phyloP scores from a whole-genome alignment of 805 yeast genomes.

The Metschnikowia amazonensis region DNA sequence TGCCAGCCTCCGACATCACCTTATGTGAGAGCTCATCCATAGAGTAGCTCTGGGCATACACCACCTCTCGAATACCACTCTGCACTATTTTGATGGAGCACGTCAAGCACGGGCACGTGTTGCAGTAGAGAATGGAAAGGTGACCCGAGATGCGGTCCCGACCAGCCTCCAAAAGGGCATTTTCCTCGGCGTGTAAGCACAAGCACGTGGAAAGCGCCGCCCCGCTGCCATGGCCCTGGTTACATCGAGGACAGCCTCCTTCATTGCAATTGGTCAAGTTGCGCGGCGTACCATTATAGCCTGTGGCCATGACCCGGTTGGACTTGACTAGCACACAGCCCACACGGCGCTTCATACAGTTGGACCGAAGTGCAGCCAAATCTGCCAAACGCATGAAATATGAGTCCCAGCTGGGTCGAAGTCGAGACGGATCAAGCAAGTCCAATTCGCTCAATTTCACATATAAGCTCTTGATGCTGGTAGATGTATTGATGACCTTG shows the following conservation, averaged over 20 bases:
- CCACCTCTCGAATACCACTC: slow-evolving; percentile 85
- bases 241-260: slow-evolving; percentile 94
- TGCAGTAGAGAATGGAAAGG: slow-evolving; percentile 73
- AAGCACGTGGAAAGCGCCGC: slow-evolving; percentile 74
- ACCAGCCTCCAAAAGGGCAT: slow-evolving; percentile 92
- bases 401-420: slow-evolving; percentile 94
- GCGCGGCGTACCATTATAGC: slow-evolving; percentile 96
- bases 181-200: slow-evolving; percentile 96
- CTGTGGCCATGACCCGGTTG: slow-evolving; percentile 86
- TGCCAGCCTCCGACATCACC: slow-evolving; percentile 72
- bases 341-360: slow-evolving; percentile 96
- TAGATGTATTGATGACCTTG: slow-evolving; percentile 38
- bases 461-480: slow-evolving; percentile 32
- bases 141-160: slow-evolving; percentile 69
- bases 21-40: slow-evolving; percentile 80
- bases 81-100: slow-evolving; percentile 95
- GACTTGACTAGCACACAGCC: slow-evolving; percentile 94
- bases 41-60: slow-evolving; percentile 85
- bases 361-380: slow-evolving; percentile 86
- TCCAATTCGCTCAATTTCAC: slow-evolving; percentile 39
- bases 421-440: slow-evolving; percentile 40
- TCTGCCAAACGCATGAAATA: slow-evolving; percentile 93
- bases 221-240: slow-evolving; percentile 61
- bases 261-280: slow-evolving; percentile 84
- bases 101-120: slow-evolving; percentile 95